Conservation (phyloP, 345 rosid species). For the Rhodamnia rubescens region DNA sequence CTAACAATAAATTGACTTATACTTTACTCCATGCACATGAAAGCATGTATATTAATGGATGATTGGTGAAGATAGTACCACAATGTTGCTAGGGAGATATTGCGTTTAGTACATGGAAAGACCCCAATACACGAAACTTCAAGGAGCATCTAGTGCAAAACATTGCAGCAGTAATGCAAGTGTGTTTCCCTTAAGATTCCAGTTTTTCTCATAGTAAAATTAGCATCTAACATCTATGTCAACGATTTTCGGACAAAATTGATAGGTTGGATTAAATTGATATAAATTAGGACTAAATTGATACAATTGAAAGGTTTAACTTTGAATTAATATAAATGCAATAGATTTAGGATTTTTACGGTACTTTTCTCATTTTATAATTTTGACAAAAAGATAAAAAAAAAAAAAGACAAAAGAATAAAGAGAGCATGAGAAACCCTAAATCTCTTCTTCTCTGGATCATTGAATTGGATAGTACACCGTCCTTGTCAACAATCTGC, state of each 20-base stretch:
- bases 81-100: background rate
- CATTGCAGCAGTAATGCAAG: accelerated
- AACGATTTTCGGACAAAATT: too few species aligned
- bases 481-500: background rate
- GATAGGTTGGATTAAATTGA: too few species aligned
- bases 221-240: accelerated
- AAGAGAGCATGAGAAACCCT: background rate
- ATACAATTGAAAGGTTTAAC: too few species aligned
- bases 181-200: background rate
- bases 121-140: accelerated
- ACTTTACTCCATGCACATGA: background rate
- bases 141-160: background rate
- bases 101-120: background rate
- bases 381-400: background rate
- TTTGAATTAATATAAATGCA: too few species aligned
- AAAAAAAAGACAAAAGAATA: too few species aligned
- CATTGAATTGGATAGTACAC: background rate
- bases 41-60: background rate
- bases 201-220: background rate
- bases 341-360: too few species aligned
- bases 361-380: too few species aligned
- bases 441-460: background rate
- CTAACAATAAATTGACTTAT: background rate
- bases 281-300: too few species aligned
- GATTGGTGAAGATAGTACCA: background rate